Conservation (phyloP, 495 filamentous ascomycete species). For the Thermothielavioides terrestris region DNA sequence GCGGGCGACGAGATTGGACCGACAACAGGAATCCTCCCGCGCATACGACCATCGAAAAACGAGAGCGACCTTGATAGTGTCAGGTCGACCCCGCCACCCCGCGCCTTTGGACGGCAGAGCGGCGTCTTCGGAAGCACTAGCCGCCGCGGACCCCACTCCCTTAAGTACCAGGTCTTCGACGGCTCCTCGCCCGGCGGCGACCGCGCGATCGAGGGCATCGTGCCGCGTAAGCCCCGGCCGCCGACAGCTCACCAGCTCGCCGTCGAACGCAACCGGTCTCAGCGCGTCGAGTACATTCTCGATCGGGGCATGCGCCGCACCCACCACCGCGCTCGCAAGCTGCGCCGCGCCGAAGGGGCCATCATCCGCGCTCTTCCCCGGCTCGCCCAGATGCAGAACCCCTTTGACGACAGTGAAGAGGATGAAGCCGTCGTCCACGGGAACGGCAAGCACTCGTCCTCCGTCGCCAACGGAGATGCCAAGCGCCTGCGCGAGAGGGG, state of each 20-base stretch:
- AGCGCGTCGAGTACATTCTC: conserved; percentile 81
- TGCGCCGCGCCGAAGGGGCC: conserved; percentile 50
- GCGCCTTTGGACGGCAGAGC: conserved; percentile 36
- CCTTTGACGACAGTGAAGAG: conserved; percentile 72
- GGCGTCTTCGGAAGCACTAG: conserved; percentile 27
- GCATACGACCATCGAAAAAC: conserved; percentile 47
- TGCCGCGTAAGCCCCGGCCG: conserved; percentile 54
- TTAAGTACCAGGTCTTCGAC: conserved; percentile 44
- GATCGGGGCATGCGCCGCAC: conserved; percentile 59
- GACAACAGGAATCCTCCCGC: conserved; percentile 42
- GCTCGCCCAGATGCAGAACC: conserved; percentile 55
- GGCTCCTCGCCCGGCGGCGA: conserved; percentile 42
- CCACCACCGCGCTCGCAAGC: conserved; percentile 52
- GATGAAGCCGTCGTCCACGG: conserved; percentile 47
- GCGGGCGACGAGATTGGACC: conserved; percentile 54
- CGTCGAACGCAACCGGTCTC: conserved; percentile 77
- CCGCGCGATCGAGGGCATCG: conserved; percentile 33
- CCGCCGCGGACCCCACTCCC: conserved; percentile 38
- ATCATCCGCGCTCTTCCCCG: conserved; percentile 63
- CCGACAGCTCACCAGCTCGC: conserved; percentile 90
- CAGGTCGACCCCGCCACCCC: conserved; percentile 49
- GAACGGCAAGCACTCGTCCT: conserved; percentile 15
- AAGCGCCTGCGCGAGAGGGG: conserved; percentile 46
- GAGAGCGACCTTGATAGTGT: conserved; percentile 52
- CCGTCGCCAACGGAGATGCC: conserved; percentile 5